Conservation (phyloP, 345 rosid genomes). For the Populus ilicifolia region DNA sequence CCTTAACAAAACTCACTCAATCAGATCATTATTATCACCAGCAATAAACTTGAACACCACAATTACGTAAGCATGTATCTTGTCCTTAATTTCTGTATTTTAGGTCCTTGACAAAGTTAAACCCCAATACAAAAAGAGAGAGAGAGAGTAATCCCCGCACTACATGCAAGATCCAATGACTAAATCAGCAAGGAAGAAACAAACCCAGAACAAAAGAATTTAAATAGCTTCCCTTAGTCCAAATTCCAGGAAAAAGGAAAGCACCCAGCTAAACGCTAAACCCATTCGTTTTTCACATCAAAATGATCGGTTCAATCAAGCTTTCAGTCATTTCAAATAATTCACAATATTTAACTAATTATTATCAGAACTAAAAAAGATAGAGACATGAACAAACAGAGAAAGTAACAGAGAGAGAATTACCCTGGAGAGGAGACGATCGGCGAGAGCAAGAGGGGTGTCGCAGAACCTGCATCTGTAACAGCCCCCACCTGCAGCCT, state of each 20-base stretch:
- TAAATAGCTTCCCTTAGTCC: background rate
- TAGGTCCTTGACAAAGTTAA: background rate
- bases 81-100: background rate
- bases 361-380: background rate
- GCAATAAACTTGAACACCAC: background rate
- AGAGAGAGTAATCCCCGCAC: background rate
- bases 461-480: conserved; percentile 40
- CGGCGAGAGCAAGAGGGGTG: conserved; percentile 39
- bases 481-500: conserved; percentile 7
- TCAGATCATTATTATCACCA: background rate
- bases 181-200: background rate
- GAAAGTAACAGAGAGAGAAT: background rate
- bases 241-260: background rate
- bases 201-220: background rate
- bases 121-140: background rate
- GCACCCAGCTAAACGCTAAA: conserved; percentile 7
- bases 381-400: background rate
- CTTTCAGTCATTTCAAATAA: background rate
- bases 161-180: background rate
- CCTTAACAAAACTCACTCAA: background rate
- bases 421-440: conserved; percentile 37
- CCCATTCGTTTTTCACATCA: background rate
- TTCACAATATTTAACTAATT: background rate
- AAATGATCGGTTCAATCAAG: background rate
- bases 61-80: background rate